phyloP scores from a whole-genome alignment of 331 rosid genomes.

The Ulmus americana region DNA sequence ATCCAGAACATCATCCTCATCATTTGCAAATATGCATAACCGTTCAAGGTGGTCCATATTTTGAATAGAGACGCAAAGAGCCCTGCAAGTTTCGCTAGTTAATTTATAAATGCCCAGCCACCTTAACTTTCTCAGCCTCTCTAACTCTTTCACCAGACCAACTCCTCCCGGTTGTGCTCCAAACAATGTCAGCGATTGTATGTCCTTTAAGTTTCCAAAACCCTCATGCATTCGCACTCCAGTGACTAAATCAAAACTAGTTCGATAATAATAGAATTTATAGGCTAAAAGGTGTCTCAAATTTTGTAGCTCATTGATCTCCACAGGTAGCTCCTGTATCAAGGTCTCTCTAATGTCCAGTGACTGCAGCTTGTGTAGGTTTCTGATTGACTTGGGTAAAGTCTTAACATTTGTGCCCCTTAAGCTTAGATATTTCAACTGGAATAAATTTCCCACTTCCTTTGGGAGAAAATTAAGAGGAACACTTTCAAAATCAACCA shows the following conservation, averaged over 20 bases:
- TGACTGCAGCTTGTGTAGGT: conserved; percentile 13
- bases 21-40: too few species aligned
- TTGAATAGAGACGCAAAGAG: too few species aligned
- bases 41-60: too few species aligned
- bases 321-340: conserved; percentile 3
- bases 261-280: neutral
- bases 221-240: neutral
- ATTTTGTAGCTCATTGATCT: neutral
- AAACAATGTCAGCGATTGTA: conserved; percentile 4
- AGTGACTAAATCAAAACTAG: conserved; percentile 12
- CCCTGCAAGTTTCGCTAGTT: too few species aligned
- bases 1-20: too few species aligned
- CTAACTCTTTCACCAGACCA: too few species aligned
- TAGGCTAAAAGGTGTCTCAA: neutral
- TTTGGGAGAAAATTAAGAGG: too few species aligned
- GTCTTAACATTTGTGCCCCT: conserved; percentile 6
- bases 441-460: too few species aligned
- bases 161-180: too few species aligned
- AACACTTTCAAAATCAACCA: too few species aligned
- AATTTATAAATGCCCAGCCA: too few species aligned
- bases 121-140: too few species aligned
- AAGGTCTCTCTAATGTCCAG: conserved; percentile 11
- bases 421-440: conserved; percentile 13
- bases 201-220: conserved; percentile 20
- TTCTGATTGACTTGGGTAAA: conserved; percentile 3